Conservation (phyloP, 2,329 filamentous ascomycete genomes). For the Fusarium sp. region DNA sequence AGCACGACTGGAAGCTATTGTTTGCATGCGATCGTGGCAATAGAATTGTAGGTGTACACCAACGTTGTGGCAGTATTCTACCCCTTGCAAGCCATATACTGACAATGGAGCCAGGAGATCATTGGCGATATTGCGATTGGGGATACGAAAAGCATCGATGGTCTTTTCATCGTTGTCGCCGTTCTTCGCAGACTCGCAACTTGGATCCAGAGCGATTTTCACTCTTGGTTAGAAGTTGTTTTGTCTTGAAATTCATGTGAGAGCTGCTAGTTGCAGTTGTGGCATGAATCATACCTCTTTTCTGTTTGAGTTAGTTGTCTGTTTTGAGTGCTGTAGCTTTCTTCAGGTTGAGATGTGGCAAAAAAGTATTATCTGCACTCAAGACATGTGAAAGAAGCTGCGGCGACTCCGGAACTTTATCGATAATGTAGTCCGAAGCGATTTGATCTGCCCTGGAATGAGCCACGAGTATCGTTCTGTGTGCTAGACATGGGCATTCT, state of each 20-base stretch:
- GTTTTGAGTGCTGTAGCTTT: too few species aligned
- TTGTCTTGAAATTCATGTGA: neutral
- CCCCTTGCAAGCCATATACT: neutral
- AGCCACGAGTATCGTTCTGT: too few species aligned
- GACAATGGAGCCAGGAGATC: slow-evolving; percentile 6
- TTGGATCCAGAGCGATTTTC: slow-evolving; percentile 9
- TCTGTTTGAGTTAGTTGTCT: neutral
- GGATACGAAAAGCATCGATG: slow-evolving; percentile 12
- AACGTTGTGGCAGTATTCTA: neutral
- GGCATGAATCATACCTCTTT: neutral
- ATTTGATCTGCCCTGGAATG: too few species aligned
- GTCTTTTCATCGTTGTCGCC: slow-evolving; percentile 3
- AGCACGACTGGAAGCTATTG: slow-evolving; percentile 12
- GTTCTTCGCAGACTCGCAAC: slow-evolving; percentile 3
- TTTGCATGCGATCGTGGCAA: slow-evolving; percentile 14
- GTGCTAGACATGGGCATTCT: too few species aligned
- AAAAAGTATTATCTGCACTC: too few species aligned
- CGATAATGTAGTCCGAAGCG: too few species aligned
- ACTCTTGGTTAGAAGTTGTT: neutral
- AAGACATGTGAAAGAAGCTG: too few species aligned
- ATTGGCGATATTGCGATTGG: slow-evolving; percentile 9
- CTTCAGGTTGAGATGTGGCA: too few species aligned
- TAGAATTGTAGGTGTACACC: slow-evolving; percentile 4
- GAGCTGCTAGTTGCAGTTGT: neutral
- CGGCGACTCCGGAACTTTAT: too few species aligned